These are phyloP conservation scores for Phascolomyces articulosus DNA, from an alignment of 371 early-diverging fungal species.

Conservation along the genomic window DNA sequence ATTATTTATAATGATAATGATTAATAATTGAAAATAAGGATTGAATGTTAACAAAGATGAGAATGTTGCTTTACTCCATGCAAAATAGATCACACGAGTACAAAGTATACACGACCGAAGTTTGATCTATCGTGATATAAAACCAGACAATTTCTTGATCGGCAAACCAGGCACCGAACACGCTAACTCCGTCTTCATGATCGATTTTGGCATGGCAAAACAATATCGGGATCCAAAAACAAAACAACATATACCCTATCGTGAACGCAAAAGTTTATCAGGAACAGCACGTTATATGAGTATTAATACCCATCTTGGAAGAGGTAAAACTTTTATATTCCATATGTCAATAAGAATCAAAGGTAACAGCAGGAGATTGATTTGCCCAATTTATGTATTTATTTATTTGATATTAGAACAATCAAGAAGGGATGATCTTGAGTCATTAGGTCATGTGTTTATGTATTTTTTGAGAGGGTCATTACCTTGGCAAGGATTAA, in stretches of 20 bases:
- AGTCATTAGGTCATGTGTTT: constrained; percentile 98
- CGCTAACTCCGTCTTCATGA: constrained; percentile 69
- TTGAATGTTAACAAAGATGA: too few relatives aligned
- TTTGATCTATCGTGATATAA: constrained; percentile 99
- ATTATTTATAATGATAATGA: too few relatives aligned
- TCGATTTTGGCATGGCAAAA: constrained; percentile 98
- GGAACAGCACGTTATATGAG: constrained; percentile 98
- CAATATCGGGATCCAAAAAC: constrained; percentile 90
- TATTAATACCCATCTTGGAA: constrained; percentile 93
- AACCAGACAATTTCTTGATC: constrained; percentile 99
- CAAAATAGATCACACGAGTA: constrained; percentile 46
- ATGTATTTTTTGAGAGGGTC: constrained; percentile 98
- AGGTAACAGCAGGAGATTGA: too few relatives aligned
- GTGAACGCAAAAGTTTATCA: constrained; percentile 87
- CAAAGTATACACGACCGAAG: constrained; percentile 97
- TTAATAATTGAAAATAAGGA: too few relatives aligned
- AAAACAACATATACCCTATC: constrained; percentile 88
- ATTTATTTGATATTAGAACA: constrained; percentile 69
- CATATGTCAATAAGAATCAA: too few relatives aligned
- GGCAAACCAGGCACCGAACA: constrained; percentile 74
- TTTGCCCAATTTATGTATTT: too few relatives aligned
- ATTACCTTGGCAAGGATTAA: constrained; percentile 99
- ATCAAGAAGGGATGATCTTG: constrained; percentile 98
- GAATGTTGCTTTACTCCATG: too few relatives aligned
- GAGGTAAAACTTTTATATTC: constrained; percentile 35